Conservation (phyloP, 176 grass and related monocot genomes). For the Echinochloa phyllopogon region DNA sequence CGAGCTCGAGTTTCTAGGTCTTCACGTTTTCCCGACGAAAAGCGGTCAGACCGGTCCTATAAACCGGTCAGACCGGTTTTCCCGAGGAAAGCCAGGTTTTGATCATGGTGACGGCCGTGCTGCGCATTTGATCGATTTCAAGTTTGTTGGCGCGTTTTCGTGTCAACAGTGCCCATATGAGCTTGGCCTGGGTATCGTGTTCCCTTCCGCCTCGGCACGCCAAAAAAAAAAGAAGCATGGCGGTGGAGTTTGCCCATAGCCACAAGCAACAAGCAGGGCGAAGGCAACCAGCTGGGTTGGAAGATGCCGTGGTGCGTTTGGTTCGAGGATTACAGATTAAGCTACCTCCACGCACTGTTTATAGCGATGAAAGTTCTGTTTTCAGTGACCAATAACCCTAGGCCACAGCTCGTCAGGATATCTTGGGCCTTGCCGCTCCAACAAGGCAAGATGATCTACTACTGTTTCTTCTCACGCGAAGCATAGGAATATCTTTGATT, state of each 20-base stretch:
- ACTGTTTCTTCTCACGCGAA: neutral
- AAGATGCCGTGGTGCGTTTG: neutral
- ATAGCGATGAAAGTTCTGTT: neutral
- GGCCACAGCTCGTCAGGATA: neutral
- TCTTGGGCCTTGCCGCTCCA: slow-evolving; percentile 7
- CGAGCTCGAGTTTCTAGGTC: no score
- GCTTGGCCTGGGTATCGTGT: neutral
- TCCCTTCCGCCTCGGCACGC: slow-evolving; percentile 44
- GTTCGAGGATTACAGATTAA: slow-evolving; percentile 42
- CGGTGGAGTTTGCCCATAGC: slow-evolving; percentile 1
- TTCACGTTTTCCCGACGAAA: no score
- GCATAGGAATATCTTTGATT: neutral
- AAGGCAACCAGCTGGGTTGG: slow-evolving; percentile 15
- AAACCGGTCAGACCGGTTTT: no score
- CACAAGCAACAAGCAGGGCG: slow-evolving; percentile 2
- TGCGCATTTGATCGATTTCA: no score
- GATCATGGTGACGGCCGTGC: no score
- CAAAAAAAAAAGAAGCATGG: slow-evolving; percentile 13
- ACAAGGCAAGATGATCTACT: slow-evolving; percentile 45
- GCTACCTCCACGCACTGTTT: neutral
- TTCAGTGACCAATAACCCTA: no score
- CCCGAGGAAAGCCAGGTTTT: no score
- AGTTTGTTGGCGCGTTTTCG: no score
- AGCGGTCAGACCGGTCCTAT: no score
- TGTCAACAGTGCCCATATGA: slow-evolving; percentile 36